Evolutionary conservation across 2,329 filamentous ascomycete species (phyloP).

Genomic region (Fusarium anthophilum): DNA sequence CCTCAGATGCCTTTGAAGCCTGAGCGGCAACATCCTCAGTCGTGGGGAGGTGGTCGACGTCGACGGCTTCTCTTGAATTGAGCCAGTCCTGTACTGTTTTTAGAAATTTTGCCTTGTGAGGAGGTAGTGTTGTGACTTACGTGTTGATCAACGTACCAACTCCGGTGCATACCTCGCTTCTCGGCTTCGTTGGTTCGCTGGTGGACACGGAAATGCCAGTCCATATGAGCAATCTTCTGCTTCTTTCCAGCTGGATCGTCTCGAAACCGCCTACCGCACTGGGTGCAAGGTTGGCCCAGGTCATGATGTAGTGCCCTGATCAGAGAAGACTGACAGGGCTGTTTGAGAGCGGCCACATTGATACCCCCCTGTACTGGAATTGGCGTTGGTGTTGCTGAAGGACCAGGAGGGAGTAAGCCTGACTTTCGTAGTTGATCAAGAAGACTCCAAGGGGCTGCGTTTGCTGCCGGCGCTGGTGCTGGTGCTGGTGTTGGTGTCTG

Average conservation of each 20-base stretch:
- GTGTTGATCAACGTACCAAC: constrained; percentile 93
- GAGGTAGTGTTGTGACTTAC: constrained; percentile 57
- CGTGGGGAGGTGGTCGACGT: constrained; percentile 62
- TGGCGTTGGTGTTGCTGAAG: constrained; percentile 51
- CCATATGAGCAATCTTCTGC: constrained; percentile 91
- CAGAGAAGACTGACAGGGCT: constrained; percentile 78
- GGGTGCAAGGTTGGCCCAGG: constrained; percentile 86
- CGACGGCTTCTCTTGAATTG: constrained; percentile 81
- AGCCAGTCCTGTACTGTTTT: constrained; percentile 79
- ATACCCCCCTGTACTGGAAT: constrained; percentile 65
- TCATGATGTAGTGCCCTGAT: constrained; percentile 80
- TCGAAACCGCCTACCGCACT: constrained; percentile 88
- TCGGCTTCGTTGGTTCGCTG: constrained; percentile 87
- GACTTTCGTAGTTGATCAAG: constrained; percentile 74
- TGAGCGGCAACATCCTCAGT: constrained; percentile 47
- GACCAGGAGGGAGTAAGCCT: constrained; percentile 65
- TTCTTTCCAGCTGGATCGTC: constrained; percentile 80
- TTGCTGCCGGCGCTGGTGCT: constrained; percentile 48
- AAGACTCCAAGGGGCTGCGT: constrained; percentile 65
- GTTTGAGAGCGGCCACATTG: constrained; percentile 74
- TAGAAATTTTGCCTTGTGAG: constrained; percentile 25
- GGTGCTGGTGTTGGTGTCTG: constrained; percentile 37
- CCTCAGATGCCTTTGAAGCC: constrained; percentile 51
- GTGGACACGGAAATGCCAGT: constrained; percentile 98
- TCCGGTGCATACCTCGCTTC: constrained; percentile 87